Evolutionary conservation across 768 basidiomycete species (phyloP), one percentile per base, ranked within the genome.

Genomic region (Psilocybe tampanensis): DNA sequence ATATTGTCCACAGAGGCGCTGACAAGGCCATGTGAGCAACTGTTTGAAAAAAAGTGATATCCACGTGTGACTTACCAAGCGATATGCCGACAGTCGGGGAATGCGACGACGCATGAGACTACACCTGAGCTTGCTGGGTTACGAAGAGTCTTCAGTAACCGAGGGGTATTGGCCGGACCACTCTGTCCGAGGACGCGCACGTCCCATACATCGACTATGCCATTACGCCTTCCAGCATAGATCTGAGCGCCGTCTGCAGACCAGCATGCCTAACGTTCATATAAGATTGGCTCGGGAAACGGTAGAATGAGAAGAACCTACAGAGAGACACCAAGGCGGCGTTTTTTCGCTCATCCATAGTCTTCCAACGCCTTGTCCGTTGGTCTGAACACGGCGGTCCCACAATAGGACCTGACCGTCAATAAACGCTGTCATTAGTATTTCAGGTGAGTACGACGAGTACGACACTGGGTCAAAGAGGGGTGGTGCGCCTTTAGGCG

Each of bases 311-410:
- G 22, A 19, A 26, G 43, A 56, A 76, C 86, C 67, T 72, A 98
- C 96, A 60, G 95, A 95, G 66, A 96, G 83, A 72, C 94, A 97
- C 94, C 95, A 98, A 11, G 93, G 94, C 26, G 94, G 94, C 19
- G 92, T 93, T 73, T 92, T 94, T 61, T 95, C 95, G 65, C 87
- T 89, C 79, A 93, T 86, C 84, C 89, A 90, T 52, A 98, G 74
- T 62, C 94, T 77, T 26, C 94, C 94, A 1, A 94, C 90, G 6
- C 94, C 91, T 39, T 70, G 76, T 24, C 88, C 86, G 36, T 81
- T 73, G 7, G 78, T 78, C 52, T 86, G 77, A 32, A 83, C 84
- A 60, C 96, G 77, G 66, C 88, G 82, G 69, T 99, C 96, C 90
- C 96, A 96, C 12, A 99, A 70, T 45, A 95, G 83, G 15, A 98